These are phyloP conservation scores for Leccinum variicolor DNA, from an alignment of 768 basidiomycete species.

Conservation along the genomic window DNA sequence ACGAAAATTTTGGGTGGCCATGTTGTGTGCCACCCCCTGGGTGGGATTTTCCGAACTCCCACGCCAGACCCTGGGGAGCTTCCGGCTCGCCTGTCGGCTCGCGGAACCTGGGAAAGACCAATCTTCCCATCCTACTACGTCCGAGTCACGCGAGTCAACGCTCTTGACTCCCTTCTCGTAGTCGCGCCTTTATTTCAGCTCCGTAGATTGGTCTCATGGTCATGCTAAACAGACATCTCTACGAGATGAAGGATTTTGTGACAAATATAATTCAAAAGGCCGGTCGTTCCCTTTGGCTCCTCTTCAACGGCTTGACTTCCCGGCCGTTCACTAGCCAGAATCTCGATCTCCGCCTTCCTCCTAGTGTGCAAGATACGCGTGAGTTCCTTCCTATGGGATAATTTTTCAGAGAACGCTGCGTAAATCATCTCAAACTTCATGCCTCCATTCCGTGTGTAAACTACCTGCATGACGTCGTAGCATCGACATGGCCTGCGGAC, in stretches of 20 bases:
- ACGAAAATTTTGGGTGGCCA: too few species aligned
- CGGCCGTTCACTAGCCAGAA: constrained; percentile 35
- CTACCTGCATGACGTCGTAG: constrained; percentile 38
- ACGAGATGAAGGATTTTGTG: constrained; percentile 24
- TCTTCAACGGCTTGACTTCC: constrained; percentile 3
- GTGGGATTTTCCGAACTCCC: too few species aligned
- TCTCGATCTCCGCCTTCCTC: constrained; percentile 93
- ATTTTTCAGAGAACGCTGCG: constrained; percentile 1
- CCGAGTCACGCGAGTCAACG: too few species aligned
- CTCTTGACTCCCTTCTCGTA: too few species aligned
- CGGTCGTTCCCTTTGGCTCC: constrained; percentile 9
- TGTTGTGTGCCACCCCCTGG: too few species aligned
- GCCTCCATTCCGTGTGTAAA: constrained; percentile 71
- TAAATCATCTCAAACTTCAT: constrained; percentile 16
- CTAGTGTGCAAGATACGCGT: constrained; percentile 72
- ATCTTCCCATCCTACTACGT: too few species aligned
- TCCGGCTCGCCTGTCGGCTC: too few species aligned
- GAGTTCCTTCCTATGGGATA: constrained; percentile 65
- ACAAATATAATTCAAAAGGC: constrained; percentile 27
- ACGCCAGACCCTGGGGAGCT: too few species aligned
- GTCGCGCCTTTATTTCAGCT: neutral
- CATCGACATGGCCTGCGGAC: constrained; percentile 62
- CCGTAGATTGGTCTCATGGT: neutral
- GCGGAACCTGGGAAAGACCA: too few species aligned
- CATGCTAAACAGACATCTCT: constrained; percentile 22